Conservation (phyloP, 106 monocot species). For the Platanthera zijinensis region DNA sequence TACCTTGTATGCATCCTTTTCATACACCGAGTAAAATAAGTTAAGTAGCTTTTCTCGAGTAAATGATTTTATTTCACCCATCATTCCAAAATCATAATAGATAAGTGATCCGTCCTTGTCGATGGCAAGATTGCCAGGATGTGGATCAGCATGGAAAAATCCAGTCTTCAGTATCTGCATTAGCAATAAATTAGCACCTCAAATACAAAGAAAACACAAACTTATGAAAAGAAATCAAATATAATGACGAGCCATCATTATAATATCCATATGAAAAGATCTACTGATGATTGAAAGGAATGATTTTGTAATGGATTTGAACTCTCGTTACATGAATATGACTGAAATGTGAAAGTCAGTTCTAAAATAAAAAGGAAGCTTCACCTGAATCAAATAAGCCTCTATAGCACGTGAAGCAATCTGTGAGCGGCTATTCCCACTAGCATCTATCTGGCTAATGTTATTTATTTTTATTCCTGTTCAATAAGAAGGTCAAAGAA, state of each 20-base stretch:
- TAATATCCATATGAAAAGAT: background rate
- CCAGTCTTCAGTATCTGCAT: constrained; percentile 90
- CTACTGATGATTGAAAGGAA: background rate
- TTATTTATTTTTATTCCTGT: constrained; percentile 85
- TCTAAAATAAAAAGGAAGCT: background rate
- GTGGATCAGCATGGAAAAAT: constrained; percentile 99
- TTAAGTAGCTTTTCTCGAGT: constrained; percentile 82
- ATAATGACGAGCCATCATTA: background rate
- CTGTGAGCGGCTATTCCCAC: constrained; percentile 55
- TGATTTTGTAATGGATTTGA: background rate
- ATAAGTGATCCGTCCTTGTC: constrained; percentile 88
- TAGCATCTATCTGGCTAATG: constrained; percentile 52
- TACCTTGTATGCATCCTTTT: constrained; percentile 97
- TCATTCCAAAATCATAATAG: constrained; percentile 99
- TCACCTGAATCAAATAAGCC: constrained; percentile 95
- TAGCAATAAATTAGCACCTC: background rate
- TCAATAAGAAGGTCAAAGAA: background rate
- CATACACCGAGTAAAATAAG: constrained; percentile 87
- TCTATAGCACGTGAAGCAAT: constrained; percentile 86
- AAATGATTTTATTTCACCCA: constrained; percentile 98
- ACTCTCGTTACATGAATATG: background rate
- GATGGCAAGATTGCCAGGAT: constrained; percentile 97
- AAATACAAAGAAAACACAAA: constrained; percentile 2
- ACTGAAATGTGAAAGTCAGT: background rate
- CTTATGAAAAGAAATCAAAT: background rate